Conservation (phyloP, 2,329 filamentous ascomycete species). For the Lasiodiplodia citricola region DNA sequence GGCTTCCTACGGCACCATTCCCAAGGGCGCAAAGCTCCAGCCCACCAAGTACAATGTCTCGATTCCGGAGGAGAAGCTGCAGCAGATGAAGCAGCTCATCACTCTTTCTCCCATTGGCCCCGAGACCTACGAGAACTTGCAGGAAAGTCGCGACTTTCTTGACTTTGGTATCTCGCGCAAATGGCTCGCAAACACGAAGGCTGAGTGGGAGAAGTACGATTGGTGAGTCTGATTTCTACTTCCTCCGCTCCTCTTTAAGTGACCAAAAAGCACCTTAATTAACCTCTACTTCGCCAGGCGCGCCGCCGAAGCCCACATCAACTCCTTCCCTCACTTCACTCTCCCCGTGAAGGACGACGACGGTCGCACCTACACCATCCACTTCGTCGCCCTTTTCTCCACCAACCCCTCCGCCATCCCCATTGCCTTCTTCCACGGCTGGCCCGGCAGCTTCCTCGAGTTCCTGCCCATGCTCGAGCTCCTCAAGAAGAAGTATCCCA, state of each 20-base stretch:
- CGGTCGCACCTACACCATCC: slow-evolving; percentile 49
- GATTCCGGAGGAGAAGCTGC: slow-evolving; percentile 40
- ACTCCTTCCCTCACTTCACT: slow-evolving; percentile 59
- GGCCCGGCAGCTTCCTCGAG: slow-evolving; percentile 62
- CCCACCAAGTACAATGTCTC: slow-evolving; percentile 37
- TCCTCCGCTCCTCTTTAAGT: slow-evolving; percentile 15
- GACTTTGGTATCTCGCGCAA: slow-evolving; percentile 39
- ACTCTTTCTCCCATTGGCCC: slow-evolving; percentile 41
- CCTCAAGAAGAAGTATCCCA: slow-evolving; percentile 53
- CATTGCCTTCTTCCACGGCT: slow-evolving; percentile 61
- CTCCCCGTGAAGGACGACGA: slow-evolving; percentile 49
- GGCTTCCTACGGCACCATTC: slow-evolving; percentile 26
- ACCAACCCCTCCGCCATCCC: slow-evolving; percentile 58
- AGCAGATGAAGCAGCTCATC: slow-evolving; percentile 44
- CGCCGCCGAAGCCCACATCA: slow-evolving; percentile 50
- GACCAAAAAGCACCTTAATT: not conserved
- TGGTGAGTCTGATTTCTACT: slow-evolving; percentile 35
- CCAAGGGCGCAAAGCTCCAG: slow-evolving; percentile 14
- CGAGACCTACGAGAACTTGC: slow-evolving; percentile 37
- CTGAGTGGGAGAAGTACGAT: slow-evolving; percentile 46
- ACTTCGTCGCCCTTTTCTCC: slow-evolving; percentile 64
- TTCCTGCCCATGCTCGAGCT: slow-evolving; percentile 59
- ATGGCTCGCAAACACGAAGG: slow-evolving; percentile 44
- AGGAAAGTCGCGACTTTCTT: slow-evolving; percentile 32
- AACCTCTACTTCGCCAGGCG: not conserved